Percentiles rank a stretch among this genome's conserved stretches.
These are phyloP conservation scores for Tylopilus intermedius DNA, from an alignment of 768 basidiomycete genomes.

Conservation along the genomic window DNA sequence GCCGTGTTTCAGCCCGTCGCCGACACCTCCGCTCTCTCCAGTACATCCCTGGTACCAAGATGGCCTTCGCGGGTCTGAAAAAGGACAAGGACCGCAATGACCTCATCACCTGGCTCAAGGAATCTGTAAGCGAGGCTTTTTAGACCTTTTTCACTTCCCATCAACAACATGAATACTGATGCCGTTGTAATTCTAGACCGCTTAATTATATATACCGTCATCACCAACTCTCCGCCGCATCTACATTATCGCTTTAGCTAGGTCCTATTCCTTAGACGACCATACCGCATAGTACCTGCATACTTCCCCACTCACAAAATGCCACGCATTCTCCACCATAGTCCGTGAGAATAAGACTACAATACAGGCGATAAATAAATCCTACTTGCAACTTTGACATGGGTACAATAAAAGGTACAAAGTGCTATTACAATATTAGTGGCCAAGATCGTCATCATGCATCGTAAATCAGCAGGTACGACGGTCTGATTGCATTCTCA, in stretches of 20 bases:
- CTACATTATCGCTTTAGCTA: conserved; percentile 18
- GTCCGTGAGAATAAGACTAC: not conserved
- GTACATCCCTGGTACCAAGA: conserved; percentile 97
- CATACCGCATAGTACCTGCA: conserved; percentile 20
- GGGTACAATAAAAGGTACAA: not conserved
- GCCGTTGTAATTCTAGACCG: conserved; percentile 14
- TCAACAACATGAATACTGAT: not conserved
- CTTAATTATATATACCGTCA: conserved; percentile 20
- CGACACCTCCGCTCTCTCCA: conserved; percentile 21
- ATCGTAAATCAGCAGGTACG: conserved; percentile 68
- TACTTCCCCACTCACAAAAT: conserved; percentile 29
- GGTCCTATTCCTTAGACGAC: conserved; percentile 37
- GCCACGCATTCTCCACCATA: conserved; percentile 7
- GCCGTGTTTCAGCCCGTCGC: not conserved
- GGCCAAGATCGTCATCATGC: conserved; percentile 19
- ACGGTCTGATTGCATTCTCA: conserved; percentile 68
- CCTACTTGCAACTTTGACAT: not conserved
- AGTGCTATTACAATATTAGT: not conserved
- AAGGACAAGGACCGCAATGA: conserved; percentile 98
- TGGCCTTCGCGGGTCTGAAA: conserved; percentile 98
- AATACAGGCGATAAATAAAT: conserved; percentile 6
- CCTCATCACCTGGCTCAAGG: conserved; percentile 81
- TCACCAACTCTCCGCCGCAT: conserved; percentile 14
- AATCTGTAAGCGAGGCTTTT: conserved; percentile 46
- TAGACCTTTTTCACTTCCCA: not conserved